Evolutionary conservation across 352 stramenopile species (phyloP).

Genomic region (Phytopythium montanum): DNA sequence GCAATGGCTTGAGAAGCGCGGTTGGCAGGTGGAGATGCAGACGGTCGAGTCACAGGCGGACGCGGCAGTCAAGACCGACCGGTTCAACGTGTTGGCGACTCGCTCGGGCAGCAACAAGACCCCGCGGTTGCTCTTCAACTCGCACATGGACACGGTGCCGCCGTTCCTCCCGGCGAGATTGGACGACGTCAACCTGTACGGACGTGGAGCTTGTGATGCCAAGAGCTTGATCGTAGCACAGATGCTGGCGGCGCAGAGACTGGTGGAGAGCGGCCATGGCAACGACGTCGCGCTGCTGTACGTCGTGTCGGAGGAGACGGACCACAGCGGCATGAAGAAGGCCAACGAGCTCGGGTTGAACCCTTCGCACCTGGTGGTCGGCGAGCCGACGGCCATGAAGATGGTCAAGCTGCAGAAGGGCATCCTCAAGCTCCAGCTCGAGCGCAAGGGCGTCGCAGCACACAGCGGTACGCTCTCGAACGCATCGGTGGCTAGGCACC

Average conservation of each 20-base stretch:
- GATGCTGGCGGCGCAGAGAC: conserved; percentile 71
- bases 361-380: conserved; percentile 74
- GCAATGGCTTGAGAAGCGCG: conserved; percentile 56
- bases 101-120: conserved; percentile 54
- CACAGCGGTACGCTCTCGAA: conserved; percentile 79
- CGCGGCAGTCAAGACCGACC: conserved; percentile 48
- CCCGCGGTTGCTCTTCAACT: conserved; percentile 77
- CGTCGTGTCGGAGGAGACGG: conserved; percentile 86
- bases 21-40: conserved; percentile 75
- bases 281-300: conserved; percentile 76
- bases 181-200: conserved; percentile 63
- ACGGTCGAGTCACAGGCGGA: conserved; percentile 62
- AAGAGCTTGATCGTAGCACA: conserved; percentile 83
- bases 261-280: conserved; percentile 50
- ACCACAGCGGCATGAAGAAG: conserved; percentile 88
- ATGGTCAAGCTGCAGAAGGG: conserved; percentile 87
- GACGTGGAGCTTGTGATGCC: conserved; percentile 79
- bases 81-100: conserved; percentile 79
- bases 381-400: conserved; percentile 75
- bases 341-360: conserved; percentile 74
- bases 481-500: too few relatives aligned
- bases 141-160: conserved; percentile 84
- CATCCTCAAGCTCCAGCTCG: conserved; percentile 81
- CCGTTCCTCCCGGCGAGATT: conserved; percentile 62
- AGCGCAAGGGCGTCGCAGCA: conserved; percentile 63